phyloP scores from a whole-genome alignment of 1,139 yeast species.

The Diutina scorzettiae region DNA sequence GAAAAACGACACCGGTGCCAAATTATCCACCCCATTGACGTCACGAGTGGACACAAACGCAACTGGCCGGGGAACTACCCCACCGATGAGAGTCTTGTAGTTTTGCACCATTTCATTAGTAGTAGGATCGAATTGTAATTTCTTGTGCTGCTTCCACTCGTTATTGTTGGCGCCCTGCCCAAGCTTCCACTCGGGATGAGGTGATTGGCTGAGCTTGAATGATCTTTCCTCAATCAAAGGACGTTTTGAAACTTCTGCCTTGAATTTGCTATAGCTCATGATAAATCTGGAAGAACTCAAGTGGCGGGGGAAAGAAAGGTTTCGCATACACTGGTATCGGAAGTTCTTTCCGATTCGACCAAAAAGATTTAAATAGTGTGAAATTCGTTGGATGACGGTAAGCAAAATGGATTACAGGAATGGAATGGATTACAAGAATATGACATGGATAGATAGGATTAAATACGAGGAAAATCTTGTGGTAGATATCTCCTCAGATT shows the following conservation, averaged over 20 bases:
- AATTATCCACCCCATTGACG: constrained; percentile 31
- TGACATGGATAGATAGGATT: no score
- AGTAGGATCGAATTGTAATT: constrained; percentile 38
- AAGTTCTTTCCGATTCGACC: no score
- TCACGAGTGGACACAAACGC: constrained; percentile 42
- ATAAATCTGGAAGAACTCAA: no score
- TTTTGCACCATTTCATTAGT: constrained; percentile 32
- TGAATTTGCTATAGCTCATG: constrained; percentile 1
- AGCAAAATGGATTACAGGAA: no score
- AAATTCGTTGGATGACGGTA: no score
- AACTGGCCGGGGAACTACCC: constrained; percentile 47
- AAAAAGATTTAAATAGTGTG: no score
- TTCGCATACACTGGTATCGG: no score
- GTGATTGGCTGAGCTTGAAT: constrained; percentile 16
- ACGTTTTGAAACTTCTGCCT: neutral
- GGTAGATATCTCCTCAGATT: no score
- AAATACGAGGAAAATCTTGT: no score
- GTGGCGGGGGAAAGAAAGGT: no score
- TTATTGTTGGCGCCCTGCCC: constrained; percentile 39
- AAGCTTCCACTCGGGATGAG: constrained; percentile 28
- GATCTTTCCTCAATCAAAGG: neutral
- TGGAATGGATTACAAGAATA: no score
- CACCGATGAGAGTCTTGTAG: constrained; percentile 38
- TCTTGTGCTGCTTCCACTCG: constrained; percentile 31
- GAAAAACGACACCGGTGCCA: constrained; percentile 53